phyloP scores from a whole-genome alignment of 257 asterid genomes.

The Primulina eburnea region DNA sequence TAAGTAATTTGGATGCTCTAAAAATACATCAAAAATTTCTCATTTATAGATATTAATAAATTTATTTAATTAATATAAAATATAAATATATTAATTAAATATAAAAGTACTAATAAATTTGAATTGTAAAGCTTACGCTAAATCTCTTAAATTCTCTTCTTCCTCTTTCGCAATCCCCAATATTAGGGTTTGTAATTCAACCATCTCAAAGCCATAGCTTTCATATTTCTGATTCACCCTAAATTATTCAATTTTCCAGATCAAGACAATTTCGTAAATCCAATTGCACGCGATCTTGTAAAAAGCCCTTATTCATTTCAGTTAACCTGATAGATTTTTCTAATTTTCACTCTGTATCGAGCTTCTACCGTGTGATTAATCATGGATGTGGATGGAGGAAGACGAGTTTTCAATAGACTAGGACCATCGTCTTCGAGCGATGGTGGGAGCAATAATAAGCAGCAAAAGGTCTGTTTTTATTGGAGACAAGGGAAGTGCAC shows the following conservation, averaged over 20 bases:
- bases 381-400: constrained; percentile 82
- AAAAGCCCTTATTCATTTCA: constrained; percentile 12
- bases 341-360: not conserved
- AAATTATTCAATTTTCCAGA: not conserved
- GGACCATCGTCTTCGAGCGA: constrained; percentile 59
- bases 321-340: not conserved
- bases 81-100: too few species aligned
- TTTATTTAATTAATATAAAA: too few species aligned
- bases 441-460: constrained; percentile 34
- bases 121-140: too few species aligned
- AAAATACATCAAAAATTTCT: too few species aligned
- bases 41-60: too few species aligned
- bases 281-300: constrained; percentile 28
- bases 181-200: constrained; percentile 30
- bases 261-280: not conserved
- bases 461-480: constrained; percentile 66
- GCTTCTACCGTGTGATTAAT: constrained; percentile 8
- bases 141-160: too few species aligned
- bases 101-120: too few species aligned
- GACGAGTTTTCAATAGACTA: constrained; percentile 57
- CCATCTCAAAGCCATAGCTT: constrained; percentile 30
- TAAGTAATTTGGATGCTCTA: too few species aligned
- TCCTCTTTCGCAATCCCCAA: constrained; percentile 16
- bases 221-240: not conserved
- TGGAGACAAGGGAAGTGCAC: constrained; percentile 92